Conservation (phyloP, 192 early-diverging fungal genomes). For the Coemansia reversa region DNA sequence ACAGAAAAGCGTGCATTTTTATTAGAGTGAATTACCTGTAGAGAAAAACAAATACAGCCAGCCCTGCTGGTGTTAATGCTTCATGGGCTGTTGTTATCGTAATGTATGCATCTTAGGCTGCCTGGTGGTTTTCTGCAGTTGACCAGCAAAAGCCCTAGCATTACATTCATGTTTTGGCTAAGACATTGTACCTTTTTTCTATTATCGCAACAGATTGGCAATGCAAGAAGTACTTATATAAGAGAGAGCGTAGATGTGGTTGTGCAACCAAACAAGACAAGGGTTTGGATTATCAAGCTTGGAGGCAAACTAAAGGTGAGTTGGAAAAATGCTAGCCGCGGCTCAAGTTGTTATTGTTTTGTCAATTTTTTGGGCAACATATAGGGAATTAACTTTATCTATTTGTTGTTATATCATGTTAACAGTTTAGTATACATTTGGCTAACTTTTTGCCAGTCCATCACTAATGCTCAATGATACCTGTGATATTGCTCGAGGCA, state of each 20-base stretch:
- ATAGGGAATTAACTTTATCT: neutral
- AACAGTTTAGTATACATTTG: conserved; percentile 44
- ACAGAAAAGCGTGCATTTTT: too few relatives aligned
- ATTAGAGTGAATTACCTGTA: too few relatives aligned
- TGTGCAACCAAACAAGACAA: conserved; percentile 39
- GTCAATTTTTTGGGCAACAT: neutral
- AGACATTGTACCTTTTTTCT: conserved; percentile 38
- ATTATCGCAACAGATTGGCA: conserved; percentile 38
- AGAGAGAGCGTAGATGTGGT: conserved; percentile 31
- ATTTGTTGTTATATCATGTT: neutral
- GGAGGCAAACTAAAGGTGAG: conserved; percentile 49
- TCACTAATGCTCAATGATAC: conserved; percentile 44
- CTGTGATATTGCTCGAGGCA: conserved; percentile 49
- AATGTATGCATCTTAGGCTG: too few relatives aligned
- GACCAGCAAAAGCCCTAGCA: conserved; percentile 4
- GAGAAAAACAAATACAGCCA: too few relatives aligned
- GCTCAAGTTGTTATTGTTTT: neutral
- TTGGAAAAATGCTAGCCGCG: neutral
- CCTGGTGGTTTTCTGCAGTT: too few relatives aligned
- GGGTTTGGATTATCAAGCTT: conserved; percentile 42
- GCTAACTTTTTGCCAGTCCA: conserved; percentile 45
- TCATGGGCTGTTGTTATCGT: too few relatives aligned
- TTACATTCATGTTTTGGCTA: conserved; percentile 22
- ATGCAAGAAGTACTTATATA: conserved; percentile 46
- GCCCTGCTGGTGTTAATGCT: too few relatives aligned